Conservation (phyloP, 805 yeast genomes). For the Yarrowia sp. region DNA sequence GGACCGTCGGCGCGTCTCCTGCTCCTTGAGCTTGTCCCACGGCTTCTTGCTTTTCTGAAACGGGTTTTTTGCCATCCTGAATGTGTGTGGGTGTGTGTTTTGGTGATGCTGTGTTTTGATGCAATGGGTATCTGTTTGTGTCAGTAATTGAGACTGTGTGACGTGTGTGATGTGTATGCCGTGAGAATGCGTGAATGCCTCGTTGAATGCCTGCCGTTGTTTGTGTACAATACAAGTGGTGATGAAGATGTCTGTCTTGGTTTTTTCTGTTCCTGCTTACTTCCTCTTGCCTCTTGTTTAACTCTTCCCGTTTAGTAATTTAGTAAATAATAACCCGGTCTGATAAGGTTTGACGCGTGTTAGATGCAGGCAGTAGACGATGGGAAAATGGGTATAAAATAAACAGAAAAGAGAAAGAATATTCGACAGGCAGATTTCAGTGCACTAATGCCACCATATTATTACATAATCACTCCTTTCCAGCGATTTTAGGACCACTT, state of each 20-base stretch:
- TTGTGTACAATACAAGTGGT: not conserved
- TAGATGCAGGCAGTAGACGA: not conserved
- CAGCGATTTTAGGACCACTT: too few species aligned
- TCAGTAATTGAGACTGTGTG: too few species aligned
- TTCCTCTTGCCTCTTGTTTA: not conserved
- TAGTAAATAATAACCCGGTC: constrained; percentile 22
- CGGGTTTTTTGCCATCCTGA: constrained; percentile 13
- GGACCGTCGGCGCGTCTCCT: constrained; percentile 14
- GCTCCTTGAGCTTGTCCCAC: constrained; percentile 36
- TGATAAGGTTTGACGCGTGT: constrained; percentile 32
- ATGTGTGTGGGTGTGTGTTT: not conserved
- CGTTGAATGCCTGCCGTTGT: too few species aligned
- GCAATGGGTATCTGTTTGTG: not conserved
- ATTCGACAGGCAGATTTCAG: too few species aligned
- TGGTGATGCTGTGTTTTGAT: not conserved
- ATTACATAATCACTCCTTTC: too few species aligned
- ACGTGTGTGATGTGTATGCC: too few species aligned
- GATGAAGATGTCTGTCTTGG: not conserved
- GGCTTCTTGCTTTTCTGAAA: constrained; percentile 29
- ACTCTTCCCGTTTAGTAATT: constrained; percentile 21
- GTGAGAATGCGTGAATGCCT: too few species aligned
- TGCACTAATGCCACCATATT: too few species aligned
- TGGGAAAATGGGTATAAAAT: not conserved
- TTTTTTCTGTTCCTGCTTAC: not conserved
- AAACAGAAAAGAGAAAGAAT: too few species aligned